Base-by-base conservation (phyloP, 345 rosid species). In the Excoecaria cochinchinensis region DNA sequence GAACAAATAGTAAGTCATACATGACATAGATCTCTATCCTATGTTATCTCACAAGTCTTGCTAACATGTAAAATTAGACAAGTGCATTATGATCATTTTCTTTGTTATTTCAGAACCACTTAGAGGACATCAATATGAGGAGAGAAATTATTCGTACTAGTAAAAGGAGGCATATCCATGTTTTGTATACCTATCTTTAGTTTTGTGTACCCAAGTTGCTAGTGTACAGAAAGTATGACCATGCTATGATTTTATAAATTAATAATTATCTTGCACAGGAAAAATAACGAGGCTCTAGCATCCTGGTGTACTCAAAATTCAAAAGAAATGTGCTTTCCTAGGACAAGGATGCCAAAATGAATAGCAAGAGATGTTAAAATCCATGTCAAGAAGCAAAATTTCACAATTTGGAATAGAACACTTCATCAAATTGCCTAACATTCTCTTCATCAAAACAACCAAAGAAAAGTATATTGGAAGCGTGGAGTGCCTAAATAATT, bases 351-450 rank as follows among this genome's bases (percentile, higher is more conserved):
- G 47, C 46, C 53, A 52, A 70, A 70, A 53, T 52, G 46, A 69
- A 19, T 8, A 31, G 11, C 52, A 70, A 38, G 64, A 38, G 24
- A 51, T 19, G 31, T 21, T n/a, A 44, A 22, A 22, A 40, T 44
- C 4, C 53, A 72, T 6, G 44, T 22, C 21, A 15, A 58, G 75
- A 62, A 80, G 58, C 57, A 59, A 5, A 47, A 61, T 47, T 46
- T 4, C 44, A 62, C 11, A 55, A 48, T 48, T 71, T 24, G 21
- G 39, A 70, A 55, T 44, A n/a, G 24, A 68, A 56, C 25, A 50
- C 48, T 56, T 13, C 3, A 40, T 21, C 47, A 62, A 55, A 40
- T 22, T 21, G 25, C 55, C 55, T 13, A 22, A 57, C 44, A 39
- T 57, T 55, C 36, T 42, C 4, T 55, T 57, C 31, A 25, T 64